phyloP scores from a whole-genome alignment of 163 green algal genomes.

The Chlorella variabilis region DNA sequence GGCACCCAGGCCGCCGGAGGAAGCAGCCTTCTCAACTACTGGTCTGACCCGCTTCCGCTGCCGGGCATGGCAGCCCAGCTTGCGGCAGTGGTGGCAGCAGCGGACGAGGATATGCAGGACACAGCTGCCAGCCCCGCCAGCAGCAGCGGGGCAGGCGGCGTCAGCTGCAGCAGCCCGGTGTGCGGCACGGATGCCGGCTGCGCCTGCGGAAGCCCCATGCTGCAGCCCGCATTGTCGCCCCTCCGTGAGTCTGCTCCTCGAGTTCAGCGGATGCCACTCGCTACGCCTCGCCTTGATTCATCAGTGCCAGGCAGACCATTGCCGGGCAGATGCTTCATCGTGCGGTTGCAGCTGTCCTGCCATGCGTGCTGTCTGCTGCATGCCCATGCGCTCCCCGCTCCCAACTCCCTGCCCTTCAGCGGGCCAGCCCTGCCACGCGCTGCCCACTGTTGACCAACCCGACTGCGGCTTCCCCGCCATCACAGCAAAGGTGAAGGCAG shows the following conservation, averaged over 20 bases:
- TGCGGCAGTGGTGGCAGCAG: neutral
- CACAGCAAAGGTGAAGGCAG: neutral
- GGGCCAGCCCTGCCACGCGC: neutral
- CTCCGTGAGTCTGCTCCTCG: conserved; percentile 12
- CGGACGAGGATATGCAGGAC: conserved; percentile 17
- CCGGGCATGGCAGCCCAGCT: neutral
- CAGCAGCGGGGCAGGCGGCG: neutral
- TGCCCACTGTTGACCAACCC: conserved; percentile 22
- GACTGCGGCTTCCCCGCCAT: conserved; percentile 31
- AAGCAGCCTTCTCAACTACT: conserved; percentile 15
- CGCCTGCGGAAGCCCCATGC: neutral
- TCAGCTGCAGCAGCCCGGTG: neutral
- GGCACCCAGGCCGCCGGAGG: neutral
- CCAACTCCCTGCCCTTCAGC: neutral
- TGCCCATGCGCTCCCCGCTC: no score
- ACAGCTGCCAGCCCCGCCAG: conserved; percentile 26
- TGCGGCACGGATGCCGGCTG: neutral
- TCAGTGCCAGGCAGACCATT: no score
- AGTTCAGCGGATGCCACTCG: no score
- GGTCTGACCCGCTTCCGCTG: conserved; percentile 30
- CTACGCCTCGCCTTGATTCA: no score
- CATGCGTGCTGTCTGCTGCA: neutral
- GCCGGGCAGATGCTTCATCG: no score
- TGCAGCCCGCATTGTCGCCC: neutral
- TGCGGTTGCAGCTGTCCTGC: no score